Evolutionary conservation across 129 eudicot genomes (phyloP).

Genomic region (Dittrichia graveolens): DNA sequence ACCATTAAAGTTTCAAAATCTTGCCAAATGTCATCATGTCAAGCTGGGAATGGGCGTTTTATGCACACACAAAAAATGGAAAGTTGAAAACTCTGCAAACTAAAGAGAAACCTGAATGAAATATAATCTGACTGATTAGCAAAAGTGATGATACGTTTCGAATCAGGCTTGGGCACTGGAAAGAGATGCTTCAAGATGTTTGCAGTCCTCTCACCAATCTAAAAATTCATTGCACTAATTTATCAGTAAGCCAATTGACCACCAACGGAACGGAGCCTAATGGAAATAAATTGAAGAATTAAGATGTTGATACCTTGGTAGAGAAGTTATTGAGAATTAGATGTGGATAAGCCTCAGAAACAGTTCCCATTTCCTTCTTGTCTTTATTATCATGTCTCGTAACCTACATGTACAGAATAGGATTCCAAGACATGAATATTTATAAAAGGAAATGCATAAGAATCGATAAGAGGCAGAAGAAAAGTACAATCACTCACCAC

Average conservation of each 20-base stretch:
- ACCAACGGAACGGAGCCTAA: neutral
- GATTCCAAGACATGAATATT: too few species aligned
- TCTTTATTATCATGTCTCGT: conserved; percentile 97
- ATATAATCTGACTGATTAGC: conserved; percentile 91
- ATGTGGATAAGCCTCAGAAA: conserved; percentile 96
- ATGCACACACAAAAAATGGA: neutral
- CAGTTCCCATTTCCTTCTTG: conserved; percentile 84
- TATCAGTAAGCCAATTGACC: neutral
- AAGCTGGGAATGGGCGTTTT: neutral
- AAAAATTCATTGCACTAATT: neutral
- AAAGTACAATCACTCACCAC: conserved; percentile 64
- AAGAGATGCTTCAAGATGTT: conserved; percentile 89
- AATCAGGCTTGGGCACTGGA: conserved; percentile 95
- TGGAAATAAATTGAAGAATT: neutral
- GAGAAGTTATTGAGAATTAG: conserved; percentile 79
- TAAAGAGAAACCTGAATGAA: conserved; percentile 75
- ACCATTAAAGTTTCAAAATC: neutral
- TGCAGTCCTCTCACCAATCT: conserved; percentile 94
- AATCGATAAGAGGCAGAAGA: neutral
- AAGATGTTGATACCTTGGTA: conserved; percentile 53
- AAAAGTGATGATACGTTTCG: conserved; percentile 90
- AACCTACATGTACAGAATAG: conserved; percentile 47
- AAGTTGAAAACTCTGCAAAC: neutral
- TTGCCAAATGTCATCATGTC: neutral
- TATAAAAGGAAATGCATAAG: neutral